Base-by-base conservation (phyloP, 139 green algal species). In the Spirogloea muscicola region DNA sequence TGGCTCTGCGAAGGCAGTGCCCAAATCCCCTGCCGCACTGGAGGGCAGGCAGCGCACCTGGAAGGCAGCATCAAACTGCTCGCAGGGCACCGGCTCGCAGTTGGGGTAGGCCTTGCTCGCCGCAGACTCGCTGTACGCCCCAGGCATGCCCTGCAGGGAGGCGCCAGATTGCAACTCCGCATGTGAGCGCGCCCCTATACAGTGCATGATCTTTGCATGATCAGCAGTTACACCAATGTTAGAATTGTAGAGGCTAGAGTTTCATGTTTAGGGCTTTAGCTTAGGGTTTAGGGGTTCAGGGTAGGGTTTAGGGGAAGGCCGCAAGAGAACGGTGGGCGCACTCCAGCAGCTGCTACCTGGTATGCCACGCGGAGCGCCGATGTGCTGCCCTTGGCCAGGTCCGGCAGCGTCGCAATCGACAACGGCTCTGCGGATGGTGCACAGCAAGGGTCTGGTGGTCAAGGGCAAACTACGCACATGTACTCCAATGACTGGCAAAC, bases 31-130 rank as follows among this genome's bases (percentile, higher is more conserved):
- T n/a, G n/a, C n/a, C n/a, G n/a, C n/a, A n/a, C n/a, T n/a, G n/a
- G n/a, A n/a, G n/a, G n/a, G n/a, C n/a, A n/a, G n/a, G n/a, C n/a
- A n/a, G n/a, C n/a, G n/a, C n/a, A 72, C 63, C 63, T 96, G 88
- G 76, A 97, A 97, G 1, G 93, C 92, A 3, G 89, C 86, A 69
- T 98, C 94, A 63, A 98, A 98, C 82, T 96, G 89, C 33, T 94
- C 89, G 67, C 93, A 98, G 3, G 94, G 91, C 40, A 96, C 51
- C 9, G 90, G 85, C 44, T 92, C 85, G 37, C 81, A 88, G 4
- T 86, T 87, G 0, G 91, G 88, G 79, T 90, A 95, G 0, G 91
- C 91, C 37, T 89, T 90, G 36, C 85, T 72, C 0, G 91, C 90
- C 1, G 94, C 94, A 44, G 84, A 86, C 76, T 98, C 94, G 70